phyloP scores from a whole-genome alignment of 768 basidiomycete genomes.

The Melanogaster broomeanus region DNA sequence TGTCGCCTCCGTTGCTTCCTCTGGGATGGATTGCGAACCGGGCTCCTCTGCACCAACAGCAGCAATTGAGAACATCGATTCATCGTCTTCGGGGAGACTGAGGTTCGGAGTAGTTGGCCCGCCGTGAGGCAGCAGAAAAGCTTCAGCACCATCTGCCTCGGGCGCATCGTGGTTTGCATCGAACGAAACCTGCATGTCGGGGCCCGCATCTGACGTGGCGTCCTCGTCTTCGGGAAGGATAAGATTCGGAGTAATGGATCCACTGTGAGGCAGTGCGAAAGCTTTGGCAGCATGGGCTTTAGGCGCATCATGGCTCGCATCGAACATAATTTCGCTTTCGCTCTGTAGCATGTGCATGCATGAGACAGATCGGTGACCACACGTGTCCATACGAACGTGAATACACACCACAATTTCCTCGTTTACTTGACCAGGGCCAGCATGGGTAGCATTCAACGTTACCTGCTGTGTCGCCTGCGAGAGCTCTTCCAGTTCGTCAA shows the following conservation, averaged over 20 bases:
- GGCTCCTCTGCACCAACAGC: not conserved
- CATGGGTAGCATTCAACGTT: too few relatives aligned
- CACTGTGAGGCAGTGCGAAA: not conserved
- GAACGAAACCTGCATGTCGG: too few relatives aligned
- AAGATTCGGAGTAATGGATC: slow-evolving; percentile 11
- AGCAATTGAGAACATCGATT: not conserved
- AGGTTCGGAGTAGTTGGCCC: slow-evolving; percentile 11
- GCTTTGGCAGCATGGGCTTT: not conserved
- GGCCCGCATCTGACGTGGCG: too few relatives aligned
- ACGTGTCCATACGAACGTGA: not conserved
- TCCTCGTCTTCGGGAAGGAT: slow-evolving; percentile 13
- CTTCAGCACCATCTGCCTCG: not conserved
- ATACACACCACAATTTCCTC: slow-evolving; percentile 5
- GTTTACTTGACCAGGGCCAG: not conserved
- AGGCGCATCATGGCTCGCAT: not conserved
- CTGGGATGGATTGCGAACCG: not conserved
- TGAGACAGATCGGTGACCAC: not conserved
- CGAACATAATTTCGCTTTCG: not conserved
- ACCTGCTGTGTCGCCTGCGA: not conserved
- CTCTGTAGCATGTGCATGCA: slow-evolving; percentile 1
- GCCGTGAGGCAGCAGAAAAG: not conserved
- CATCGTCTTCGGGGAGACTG: slow-evolving; percentile 13
- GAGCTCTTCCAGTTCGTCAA: slow-evolving; percentile 9
- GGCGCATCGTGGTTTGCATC: not conserved
- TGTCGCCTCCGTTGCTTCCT: not conserved